phyloP scores from a whole-genome alignment of 2,329 filamentous ascomycete species.

The Aureobasidium sp. region DNA sequence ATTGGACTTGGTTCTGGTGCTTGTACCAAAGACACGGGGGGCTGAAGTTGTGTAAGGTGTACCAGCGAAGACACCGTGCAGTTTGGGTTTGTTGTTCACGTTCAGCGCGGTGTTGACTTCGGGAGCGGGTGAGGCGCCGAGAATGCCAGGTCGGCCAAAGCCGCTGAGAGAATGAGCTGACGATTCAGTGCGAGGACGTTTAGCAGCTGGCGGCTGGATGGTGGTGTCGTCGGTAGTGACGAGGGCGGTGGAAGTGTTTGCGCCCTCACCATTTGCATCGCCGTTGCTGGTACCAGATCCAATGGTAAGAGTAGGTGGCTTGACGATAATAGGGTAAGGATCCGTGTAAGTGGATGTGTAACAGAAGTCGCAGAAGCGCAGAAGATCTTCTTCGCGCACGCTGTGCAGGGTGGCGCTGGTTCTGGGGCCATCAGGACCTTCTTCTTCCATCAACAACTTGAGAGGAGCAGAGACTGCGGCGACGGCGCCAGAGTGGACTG shows the following conservation, averaged over 20 bases:
- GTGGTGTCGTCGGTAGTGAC: not conserved
- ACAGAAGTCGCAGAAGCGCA: slow-evolving; percentile 7
- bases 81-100: not conserved
- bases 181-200: not conserved
- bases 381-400: slow-evolving; percentile 8
- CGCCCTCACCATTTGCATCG: not conserved
- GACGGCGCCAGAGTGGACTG: slow-evolving; percentile 5
- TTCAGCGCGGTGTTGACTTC: not conserved
- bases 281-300: not conserved
- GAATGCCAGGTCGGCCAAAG: not conserved
- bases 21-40: not conserved
- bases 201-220: not conserved
- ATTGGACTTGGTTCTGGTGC: not conserved
- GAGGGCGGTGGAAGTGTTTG: not conserved
- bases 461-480: slow-evolving; percentile 1
- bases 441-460: slow-evolving; percentile 1
- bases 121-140: not conserved
- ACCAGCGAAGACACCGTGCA: not conserved
- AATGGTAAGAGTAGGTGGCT: not conserved
- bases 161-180: not conserved
- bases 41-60: not conserved
- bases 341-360: slow-evolving; percentile 3
- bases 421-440: not conserved
- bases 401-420: not conserved
- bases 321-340: not conserved